phyloP scores from a whole-genome alignment of 176 grass and related monocot species.

The Hsuehochloa calcarea region DNA sequence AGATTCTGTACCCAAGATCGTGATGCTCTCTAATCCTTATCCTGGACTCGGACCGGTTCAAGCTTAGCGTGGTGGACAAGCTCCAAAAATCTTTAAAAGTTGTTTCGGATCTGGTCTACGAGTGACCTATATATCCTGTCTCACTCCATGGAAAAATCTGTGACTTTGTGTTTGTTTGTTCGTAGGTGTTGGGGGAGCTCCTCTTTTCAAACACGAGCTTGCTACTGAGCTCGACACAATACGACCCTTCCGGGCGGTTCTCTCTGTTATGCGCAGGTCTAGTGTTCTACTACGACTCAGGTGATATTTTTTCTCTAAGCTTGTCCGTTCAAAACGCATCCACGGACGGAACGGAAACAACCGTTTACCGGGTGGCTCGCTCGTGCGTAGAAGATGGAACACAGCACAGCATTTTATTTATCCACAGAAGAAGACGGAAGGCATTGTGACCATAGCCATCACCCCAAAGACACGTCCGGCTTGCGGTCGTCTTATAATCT shows the following conservation, averaged over 20 bases:
- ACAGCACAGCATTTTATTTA: background rate
- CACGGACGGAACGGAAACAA: background rate
- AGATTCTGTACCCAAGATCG: background rate
- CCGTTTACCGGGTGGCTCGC: slow-evolving; percentile 5
- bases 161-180: background rate
- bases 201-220: background rate
- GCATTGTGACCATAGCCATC: background rate
- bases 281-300: background rate
- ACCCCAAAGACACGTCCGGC: slow-evolving; percentile 1
- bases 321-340: slow-evolving; percentile 17
- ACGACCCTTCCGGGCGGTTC: slow-evolving; percentile 12
- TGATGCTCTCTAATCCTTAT: slow-evolving; percentile 35
- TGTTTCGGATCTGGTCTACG: background rate
- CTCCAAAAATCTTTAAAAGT: background rate
- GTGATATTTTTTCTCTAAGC: background rate
- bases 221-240: background rate
- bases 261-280: background rate
- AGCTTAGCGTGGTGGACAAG: slow-evolving; percentile 1
- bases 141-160: background rate
- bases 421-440: background rate
- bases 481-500: background rate
- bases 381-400: slow-evolving; percentile 29
- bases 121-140: background rate
- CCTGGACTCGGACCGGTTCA: slow-evolving; percentile 24
- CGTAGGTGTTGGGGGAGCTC: background rate